These are phyloP conservation scores for Ceratobasidium sp. DNA, from an alignment of 1,284 basidiomycete genomes.

Conservation along the genomic window DNA sequence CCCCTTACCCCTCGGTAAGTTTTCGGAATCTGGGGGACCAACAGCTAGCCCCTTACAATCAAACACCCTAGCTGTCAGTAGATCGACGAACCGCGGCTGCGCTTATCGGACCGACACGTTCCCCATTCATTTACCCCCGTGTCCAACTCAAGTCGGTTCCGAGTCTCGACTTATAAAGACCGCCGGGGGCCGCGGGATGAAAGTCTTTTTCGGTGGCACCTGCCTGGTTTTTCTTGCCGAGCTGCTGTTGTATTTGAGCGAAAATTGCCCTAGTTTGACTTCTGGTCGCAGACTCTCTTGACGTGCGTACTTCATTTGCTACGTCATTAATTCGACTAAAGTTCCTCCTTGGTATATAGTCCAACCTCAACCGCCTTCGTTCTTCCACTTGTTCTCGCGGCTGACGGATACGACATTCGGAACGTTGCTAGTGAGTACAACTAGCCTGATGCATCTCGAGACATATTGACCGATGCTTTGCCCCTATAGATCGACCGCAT, in stretches of 20 bases:
- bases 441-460: background rate
- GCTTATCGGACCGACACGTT: background rate
- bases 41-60: constrained; percentile 9
- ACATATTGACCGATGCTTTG: background rate
- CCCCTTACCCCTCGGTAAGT: background rate
- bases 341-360: background rate
- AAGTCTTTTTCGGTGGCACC: constrained; percentile 16
- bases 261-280: background rate
- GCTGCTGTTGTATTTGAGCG: background rate
- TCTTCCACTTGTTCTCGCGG: background rate
- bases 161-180: background rate
- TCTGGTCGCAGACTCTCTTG: background rate
- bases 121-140: background rate
- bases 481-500: background rate
- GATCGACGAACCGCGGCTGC: background rate
- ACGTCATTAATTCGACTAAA: background rate
- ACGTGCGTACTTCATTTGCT: constrained; percentile 9
- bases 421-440: background rate
- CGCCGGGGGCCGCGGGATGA: background rate
- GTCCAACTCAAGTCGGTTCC: background rate
- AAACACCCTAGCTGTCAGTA: background rate
- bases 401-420: background rate
- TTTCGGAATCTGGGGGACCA: background rate
- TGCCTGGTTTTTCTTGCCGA: background rate
- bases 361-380: background rate